Percentiles rank a stretch among this genome's conserved stretches.
phyloP scores from a whole-genome alignment of 2,329 filamentous ascomycete species.

The Xylaria multiplex region DNA sequence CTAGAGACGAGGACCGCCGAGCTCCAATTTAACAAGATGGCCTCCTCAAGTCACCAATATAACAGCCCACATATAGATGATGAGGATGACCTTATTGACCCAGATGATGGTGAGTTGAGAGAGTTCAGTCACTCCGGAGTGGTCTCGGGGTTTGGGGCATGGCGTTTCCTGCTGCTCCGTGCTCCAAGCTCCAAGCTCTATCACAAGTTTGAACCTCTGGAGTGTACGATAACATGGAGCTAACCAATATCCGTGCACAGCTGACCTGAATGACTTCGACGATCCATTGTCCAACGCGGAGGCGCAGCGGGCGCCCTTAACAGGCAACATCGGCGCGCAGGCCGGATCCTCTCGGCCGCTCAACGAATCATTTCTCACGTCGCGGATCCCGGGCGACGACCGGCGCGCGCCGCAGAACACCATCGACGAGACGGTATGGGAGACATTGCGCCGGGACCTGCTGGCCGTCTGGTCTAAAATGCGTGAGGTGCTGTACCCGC shows the following conservation, averaged over 20 bases:
- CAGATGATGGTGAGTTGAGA: slow-evolving; percentile 72
- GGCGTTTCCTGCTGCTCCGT: not conserved
- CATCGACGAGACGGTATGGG: slow-evolving; percentile 97
- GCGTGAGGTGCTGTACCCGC: slow-evolving; percentile 94
- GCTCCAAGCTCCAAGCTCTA: not conserved
- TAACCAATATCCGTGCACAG: slow-evolving; percentile 55
- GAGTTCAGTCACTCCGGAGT: not conserved
- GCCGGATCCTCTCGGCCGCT: slow-evolving; percentile 61
- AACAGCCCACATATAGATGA: slow-evolving; percentile 67
- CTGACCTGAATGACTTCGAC: slow-evolving; percentile 91
- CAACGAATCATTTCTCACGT: slow-evolving; percentile 85
- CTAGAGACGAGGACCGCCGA: slow-evolving; percentile 15
- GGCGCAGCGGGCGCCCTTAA: slow-evolving; percentile 80
- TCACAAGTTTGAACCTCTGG: slow-evolving; percentile 1
- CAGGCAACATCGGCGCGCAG: slow-evolving; percentile 77
- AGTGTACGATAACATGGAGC: slow-evolving; percentile 3
- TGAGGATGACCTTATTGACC: slow-evolving; percentile 81
- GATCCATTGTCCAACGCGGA: slow-evolving; percentile 75
- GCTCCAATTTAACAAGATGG: slow-evolving; percentile 52
- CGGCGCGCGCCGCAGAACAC: slow-evolving; percentile 89
- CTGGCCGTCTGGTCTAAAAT: slow-evolving; percentile 97
- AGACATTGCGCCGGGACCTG: slow-evolving; percentile 91
- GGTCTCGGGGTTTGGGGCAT: not conserved
- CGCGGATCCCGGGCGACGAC: slow-evolving; percentile 91
- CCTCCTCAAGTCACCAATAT: slow-evolving; percentile 65